Base-by-base conservation (phyloP, 1,284 basidiomycete species). In the Cryptococcus floricola region DNA sequence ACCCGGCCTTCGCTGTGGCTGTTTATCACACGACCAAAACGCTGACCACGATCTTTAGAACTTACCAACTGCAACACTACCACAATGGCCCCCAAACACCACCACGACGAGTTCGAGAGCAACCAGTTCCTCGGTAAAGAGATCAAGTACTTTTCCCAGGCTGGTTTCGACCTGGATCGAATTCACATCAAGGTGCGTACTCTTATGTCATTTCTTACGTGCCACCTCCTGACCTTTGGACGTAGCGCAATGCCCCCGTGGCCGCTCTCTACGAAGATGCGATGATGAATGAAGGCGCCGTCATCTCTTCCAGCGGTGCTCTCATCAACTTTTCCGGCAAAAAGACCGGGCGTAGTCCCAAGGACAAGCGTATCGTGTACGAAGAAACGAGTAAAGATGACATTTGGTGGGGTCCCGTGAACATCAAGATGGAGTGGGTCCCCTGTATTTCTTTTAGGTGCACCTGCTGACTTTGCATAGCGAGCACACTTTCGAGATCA, bases 321-420 rank as follows among this genome's bases (percentile, higher is more conserved):
- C 82, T 99, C 67, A 99, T 99, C 86, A 99, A 99, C 85, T 98
- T 98, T 75, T 97, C 93, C 16, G 95, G 95, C 47, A 98, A 98
- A 84, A 99, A 99, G 84, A 98, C 96, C 3, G 96, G 96, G 61
- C 86, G 96, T 55, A 89, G 87, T 69, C 95, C 96, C 62, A 98
- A 98, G 79, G 96, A 99, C 86, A 99, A 98, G 86, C 92, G 96
- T 69, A 98, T 99, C 70, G 96, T 99, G 74, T 98, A 84, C 77
- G 95, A 99, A 78, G 95, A 98, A 72, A 89, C 91, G 56, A 90
- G 87, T 80, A 97, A 93, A 79, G 93, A 98, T 75, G 87, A 98
- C 66, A 89, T 99, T 77, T 98, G 96, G 95, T 98, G 96, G 96
- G 95, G 96, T 46, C 89, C 91, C 53, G 94, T 99, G 70, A 99